Evolutionary conservation across 2,329 filamentous ascomycete genomes (phyloP), one percentile per base, ranked within the genome.

Genomic region (Curvularia eragrostidis): DNA sequence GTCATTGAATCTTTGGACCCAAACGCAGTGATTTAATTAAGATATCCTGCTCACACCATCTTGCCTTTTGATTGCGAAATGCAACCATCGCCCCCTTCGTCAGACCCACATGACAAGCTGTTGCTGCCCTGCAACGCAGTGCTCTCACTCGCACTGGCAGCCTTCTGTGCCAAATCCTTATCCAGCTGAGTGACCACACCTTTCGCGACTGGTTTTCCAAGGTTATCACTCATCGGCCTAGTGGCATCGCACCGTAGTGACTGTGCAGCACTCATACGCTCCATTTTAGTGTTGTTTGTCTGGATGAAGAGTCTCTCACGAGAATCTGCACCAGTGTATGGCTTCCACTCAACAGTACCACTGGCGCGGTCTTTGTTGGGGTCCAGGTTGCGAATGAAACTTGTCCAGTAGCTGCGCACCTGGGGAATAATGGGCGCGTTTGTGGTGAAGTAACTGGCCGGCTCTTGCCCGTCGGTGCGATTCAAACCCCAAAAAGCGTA

Each of bases 341-440:
- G 70, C 59, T 78, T 73, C 87, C 87, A 89, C 53, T 74, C 74
- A 3, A 85, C 84, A 42, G 79, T 78, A 0, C 80, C 81, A 0
- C 61, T 36, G 42, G 74, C 61, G 8, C 84, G 80, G 53, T 81
- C 75, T 15, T 66, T 79, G 69, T 93, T 93, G 0, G 90, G 90
- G 71, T 93, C 80, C 36, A 86, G 81, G 0, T 80, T 81, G 24
- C 84, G 78, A 59, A 93, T 86, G 70, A 93, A 93, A 62, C 87
- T 90, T 1, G 87, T 85, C 89, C 89, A 93, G 74, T 92, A 93
- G 0, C 81, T 83, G 68, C 91, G 88, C 26, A 90, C 83, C 0
- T 89, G 76, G 0, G 84, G 80, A 1, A 89, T 81, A 5, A 89
- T 85, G 0, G 70, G 69, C 1, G 78, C 82, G 62, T 92, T 91